phyloP scores from a whole-genome alignment of 106 monocot genomes.

The Acanthochlamys bracteata region DNA sequence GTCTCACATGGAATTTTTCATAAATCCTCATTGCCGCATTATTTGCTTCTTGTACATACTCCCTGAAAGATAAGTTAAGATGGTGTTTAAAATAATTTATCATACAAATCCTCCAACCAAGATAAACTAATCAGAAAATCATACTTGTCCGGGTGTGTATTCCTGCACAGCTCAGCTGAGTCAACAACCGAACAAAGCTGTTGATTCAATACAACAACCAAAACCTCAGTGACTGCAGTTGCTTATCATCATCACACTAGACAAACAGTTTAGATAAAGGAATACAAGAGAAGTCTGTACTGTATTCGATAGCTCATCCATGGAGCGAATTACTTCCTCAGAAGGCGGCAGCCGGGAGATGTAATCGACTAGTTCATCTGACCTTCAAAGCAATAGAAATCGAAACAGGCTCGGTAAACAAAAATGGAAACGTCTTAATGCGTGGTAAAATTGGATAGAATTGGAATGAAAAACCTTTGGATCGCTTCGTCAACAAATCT shows the following conservation, averaged over 20 bases:
- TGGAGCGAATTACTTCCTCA: constrained; percentile 50
- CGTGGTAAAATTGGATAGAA: neutral
- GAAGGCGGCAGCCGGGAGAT: constrained; percentile 59
- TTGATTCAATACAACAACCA: neutral
- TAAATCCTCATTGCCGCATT: constrained; percentile 72
- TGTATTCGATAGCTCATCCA: constrained; percentile 92
- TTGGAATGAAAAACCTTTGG: too few relatives aligned
- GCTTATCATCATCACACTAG: neutral
- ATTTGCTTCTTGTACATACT: constrained; percentile 80
- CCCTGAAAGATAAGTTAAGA: constrained; percentile 41
- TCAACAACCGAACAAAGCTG: constrained; percentile 92
- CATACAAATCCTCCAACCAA: neutral
- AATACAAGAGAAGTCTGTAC: constrained; percentile 19
- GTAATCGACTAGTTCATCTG: constrained; percentile 49
- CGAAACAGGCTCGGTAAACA: too few relatives aligned
- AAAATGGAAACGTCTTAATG: too few relatives aligned
- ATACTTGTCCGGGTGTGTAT: constrained; percentile 86
- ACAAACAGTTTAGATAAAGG: neutral
- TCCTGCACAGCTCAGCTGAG: constrained; percentile 87
- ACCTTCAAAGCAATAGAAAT: too few relatives aligned
- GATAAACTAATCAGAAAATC: neutral
- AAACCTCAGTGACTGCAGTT: too few relatives aligned
- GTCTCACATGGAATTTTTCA: constrained; percentile 83
- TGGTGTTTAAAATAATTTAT: too few relatives aligned
- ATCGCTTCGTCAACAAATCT: constrained; percentile 79